phyloP scores from a whole-genome alignment of 495 filamentous ascomycete genomes.

The Thermothielavioides terrestris region DNA sequence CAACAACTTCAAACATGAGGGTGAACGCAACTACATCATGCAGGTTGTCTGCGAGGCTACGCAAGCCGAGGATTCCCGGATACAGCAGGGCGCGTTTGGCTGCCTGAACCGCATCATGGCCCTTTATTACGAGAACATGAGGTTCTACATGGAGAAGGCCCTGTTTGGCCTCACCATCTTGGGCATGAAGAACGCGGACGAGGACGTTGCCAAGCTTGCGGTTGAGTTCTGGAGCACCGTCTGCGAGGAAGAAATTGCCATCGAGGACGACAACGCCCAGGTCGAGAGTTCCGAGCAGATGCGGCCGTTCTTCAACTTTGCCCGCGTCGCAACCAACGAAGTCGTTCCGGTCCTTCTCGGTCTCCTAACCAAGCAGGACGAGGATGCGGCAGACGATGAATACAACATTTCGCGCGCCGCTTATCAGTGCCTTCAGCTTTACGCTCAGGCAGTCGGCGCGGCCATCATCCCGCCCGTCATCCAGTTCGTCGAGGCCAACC shows the following conservation, averaged over 20 bases:
- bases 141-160: slow-evolving; percentile 99
- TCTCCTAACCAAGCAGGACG: slow-evolving; percentile 91
- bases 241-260: slow-evolving; percentile 94
- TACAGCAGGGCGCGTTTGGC: slow-evolving; percentile 91
- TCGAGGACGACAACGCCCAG: slow-evolving; percentile 91
- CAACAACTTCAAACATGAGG: slow-evolving; percentile 97
- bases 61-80: slow-evolving; percentile 76
- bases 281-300: slow-evolving; percentile 68
- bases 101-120: slow-evolving; percentile 98
- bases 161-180: slow-evolving; percentile 96
- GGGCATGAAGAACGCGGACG: slow-evolving; percentile 96
- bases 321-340: slow-evolving; percentile 77
- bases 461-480: slow-evolving; percentile 77
- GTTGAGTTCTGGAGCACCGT: slow-evolving; percentile 99
- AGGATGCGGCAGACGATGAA: slow-evolving; percentile 92
- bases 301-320: slow-evolving; percentile 87
- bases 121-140: slow-evolving; percentile 98
- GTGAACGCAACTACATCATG: slow-evolving; percentile 99
- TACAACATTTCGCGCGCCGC: slow-evolving; percentile 93
- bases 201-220: slow-evolving; percentile 94
- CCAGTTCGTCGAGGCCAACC: slow-evolving; percentile 80
- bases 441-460: slow-evolving; percentile 78
- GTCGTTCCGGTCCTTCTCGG: slow-evolving; percentile 85
- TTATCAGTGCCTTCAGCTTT: slow-evolving; percentile 93
- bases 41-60: slow-evolving; percentile 99